Evolutionary conservation across 371 early-diverging fungal species (phyloP), one percentile per base, ranked within the genome.

Genomic region (Mucor plumbeus): DNA sequence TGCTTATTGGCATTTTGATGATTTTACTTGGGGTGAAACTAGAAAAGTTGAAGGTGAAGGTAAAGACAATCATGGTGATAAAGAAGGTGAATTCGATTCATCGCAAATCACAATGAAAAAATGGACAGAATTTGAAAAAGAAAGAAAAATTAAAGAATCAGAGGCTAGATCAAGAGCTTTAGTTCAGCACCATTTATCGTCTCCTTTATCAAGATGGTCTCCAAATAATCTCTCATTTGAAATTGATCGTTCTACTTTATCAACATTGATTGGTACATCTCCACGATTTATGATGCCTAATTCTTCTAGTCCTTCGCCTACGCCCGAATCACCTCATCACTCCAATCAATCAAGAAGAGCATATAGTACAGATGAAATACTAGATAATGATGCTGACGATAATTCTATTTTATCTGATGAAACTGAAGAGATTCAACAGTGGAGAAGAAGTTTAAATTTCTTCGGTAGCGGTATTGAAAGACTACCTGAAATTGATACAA

Each of bases 1-100:
- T 79, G 93, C 98, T 5, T 97, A 93, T 84, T 99, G 99, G 99
- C 97, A 98, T 78, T 97, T 99, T 84, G 99, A 99, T 78, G 99
- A 99, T 79, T 99, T 99, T 72, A 91, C 95, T 5, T 99, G 99
- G 98, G 98, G 98, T 33, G 94, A 95, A 72, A 59, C 59, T 13
- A n/a, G 59, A 11, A 59, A 93, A 74, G 92, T 96, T 1, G 92
- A 88, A 39, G 94, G 97, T 39, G 87, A 75, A 56, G 54, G 59
- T 13, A 68, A 76, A 11, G 72, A 70, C 13, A 91, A 91, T 70
- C 94, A 93, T 69, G 91, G 90, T 31, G 84, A 88, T 44, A 85
- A 87, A 26, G 90, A 87, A 54, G 95, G 95, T 21, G 77, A 80
- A n/a, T 94, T 94, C 75, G 93, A 94, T 61, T 82, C 88, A 11